Evolutionary conservation across 805 yeast species (phyloP).

Genomic region (Komagataella pastoris): DNA sequence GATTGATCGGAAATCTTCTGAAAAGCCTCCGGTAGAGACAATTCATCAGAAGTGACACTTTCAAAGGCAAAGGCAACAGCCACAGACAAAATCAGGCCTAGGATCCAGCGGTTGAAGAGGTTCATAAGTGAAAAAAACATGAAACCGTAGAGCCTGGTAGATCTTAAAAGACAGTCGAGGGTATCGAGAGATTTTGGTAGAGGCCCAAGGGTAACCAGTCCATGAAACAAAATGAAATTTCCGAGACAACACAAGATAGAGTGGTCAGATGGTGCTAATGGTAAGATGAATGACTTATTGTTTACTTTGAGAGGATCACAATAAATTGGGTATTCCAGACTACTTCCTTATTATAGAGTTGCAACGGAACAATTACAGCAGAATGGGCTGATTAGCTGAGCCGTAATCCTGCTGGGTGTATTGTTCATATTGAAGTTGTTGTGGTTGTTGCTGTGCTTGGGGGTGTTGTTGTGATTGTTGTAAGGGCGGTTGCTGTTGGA

Average conservation of each 20-base stretch:
- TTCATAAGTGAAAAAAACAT: neutral
- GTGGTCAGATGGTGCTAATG: neutral
- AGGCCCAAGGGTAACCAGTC: neutral
- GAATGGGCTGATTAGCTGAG: neutral
- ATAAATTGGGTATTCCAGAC: neutral
- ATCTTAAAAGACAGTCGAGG: neutral
- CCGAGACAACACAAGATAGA: neutral
- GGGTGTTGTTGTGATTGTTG: neutral
- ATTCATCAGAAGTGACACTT: neutral
- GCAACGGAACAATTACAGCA: neutral
- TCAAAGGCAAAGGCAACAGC: neutral
- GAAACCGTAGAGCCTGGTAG: neutral
- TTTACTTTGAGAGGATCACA: neutral
- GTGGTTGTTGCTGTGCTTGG: neutral
- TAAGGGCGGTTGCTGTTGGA: neutral
- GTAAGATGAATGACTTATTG: neutral
- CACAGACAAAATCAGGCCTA: neutral
- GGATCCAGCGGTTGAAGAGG: neutral
- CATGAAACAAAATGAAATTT: neutral
- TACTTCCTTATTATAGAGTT: neutral
- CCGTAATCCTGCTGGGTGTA: neutral
- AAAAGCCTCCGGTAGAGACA: neutral
- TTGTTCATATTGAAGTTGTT: neutral
- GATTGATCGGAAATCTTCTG: constrained; percentile 29
- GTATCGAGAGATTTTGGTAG: neutral